Evolutionary conservation across 148 eudicot species (phyloP).

Genomic region (Beta vulgaris): DNA sequence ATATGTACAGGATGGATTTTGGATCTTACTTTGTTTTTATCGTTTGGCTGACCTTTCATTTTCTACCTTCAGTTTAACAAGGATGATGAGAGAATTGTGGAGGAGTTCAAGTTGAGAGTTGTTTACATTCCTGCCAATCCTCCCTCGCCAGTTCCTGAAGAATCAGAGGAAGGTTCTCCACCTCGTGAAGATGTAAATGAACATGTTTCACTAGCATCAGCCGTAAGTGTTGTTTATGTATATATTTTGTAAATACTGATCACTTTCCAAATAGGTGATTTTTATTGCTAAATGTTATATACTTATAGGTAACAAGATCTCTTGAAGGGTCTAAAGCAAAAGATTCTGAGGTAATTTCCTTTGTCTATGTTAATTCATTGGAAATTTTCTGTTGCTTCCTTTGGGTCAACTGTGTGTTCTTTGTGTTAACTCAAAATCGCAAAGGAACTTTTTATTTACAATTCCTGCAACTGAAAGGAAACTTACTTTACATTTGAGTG

Average conservation of each 20-base stretch:
- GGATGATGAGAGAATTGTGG: constrained; percentile 63
- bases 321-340: constrained; percentile 45
- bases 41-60: constrained; percentile 20
- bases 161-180: constrained; percentile 85
- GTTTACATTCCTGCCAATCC: constrained; percentile 77
- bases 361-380: neutral
- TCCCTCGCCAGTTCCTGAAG: constrained; percentile 95
- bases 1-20: neutral
- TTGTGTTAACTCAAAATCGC: neutral
- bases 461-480: neutral
- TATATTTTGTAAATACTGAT: neutral
- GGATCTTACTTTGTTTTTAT: constrained; percentile 2
- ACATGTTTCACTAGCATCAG: constrained; percentile 45
- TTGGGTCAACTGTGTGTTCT: neutral
- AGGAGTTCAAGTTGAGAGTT: constrained; percentile 77
- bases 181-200: constrained; percentile 65
- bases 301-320: constrained; percentile 48
- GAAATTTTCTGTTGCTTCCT: neutral
- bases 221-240: constrained; percentile 41
- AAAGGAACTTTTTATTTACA: neutral
- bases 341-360: constrained; percentile 53
- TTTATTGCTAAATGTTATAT: neutral
- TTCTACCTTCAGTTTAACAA: constrained; percentile 55
- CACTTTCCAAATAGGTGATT: neutral
- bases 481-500: neutral